A percentile compares a stretch with the other conserved stretches of the same genome.
phyloP scores from a whole-genome alignment of 805 yeast genomes.

The Barnettozyma californica region DNA sequence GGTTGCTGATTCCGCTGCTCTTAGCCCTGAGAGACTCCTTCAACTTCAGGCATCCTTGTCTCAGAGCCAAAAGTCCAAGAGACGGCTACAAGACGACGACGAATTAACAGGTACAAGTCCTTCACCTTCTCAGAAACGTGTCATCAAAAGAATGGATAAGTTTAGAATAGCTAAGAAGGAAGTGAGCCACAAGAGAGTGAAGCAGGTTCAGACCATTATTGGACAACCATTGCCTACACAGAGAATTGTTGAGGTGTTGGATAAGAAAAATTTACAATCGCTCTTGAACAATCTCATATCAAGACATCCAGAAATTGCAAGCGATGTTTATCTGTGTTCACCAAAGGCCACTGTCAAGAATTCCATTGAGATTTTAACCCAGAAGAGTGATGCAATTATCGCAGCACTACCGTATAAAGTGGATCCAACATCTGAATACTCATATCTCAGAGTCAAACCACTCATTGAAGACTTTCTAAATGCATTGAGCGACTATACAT shows the following conservation, averaged over 20 bases:
- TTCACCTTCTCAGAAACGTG: conserved; percentile 2
- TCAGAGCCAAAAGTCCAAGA: conserved; percentile 8
- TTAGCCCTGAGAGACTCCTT: conserved; percentile 4
- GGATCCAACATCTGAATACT: conserved; percentile 67
- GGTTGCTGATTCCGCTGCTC: neutral
- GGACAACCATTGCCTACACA: conserved; percentile 60
- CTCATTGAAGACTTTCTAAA: conserved; percentile 61
- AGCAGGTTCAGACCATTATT: conserved; percentile 27
- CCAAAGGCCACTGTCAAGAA: conserved; percentile 54
- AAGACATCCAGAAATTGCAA: conserved; percentile 56
- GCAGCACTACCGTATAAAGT: conserved; percentile 68
- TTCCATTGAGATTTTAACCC: conserved; percentile 44
- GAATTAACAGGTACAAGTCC: conserved; percentile 4
- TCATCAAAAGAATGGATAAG: conserved; percentile 10
- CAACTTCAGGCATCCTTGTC: conserved; percentile 6
- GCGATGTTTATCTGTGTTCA: conserved; percentile 42
- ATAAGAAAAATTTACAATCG: conserved; percentile 46
- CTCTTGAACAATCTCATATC: conserved; percentile 49
- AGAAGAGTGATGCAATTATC: conserved; percentile 35
- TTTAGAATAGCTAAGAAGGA: conserved; percentile 11
- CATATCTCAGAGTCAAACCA: conserved; percentile 68
- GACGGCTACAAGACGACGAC: conserved; percentile 16
- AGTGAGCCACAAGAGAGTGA: conserved; percentile 23
- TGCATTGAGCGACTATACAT: conserved; percentile 68
- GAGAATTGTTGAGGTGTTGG: conserved; percentile 65